Base-by-base conservation (phyloP, 768 basidiomycete genomes). In the Auricularia sp. region DNA sequence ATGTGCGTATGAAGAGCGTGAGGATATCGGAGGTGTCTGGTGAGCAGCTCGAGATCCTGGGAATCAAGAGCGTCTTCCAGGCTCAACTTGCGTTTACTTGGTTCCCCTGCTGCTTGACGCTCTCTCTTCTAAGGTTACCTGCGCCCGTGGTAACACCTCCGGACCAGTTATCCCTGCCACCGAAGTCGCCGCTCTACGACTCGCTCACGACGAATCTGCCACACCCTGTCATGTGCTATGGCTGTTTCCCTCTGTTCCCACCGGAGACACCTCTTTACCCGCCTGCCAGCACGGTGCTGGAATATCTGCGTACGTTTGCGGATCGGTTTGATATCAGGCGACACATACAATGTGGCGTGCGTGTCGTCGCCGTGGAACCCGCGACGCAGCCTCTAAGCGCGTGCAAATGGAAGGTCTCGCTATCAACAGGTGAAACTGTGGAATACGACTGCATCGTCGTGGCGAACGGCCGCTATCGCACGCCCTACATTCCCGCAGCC, bases 141-240 rank as follows among this genome's bases (percentile, higher is more conserved):
- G 81, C 84, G 6, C 74, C 78, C 42, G 39, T 23, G 14, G 7
- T 11, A 21, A n/a, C 58, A n/a, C 79, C 82, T 3, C 72, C 73
- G 11, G 77, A 75, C 21, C 73, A 83, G 39, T 83, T 59, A 7
- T 14, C 23, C 6, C 29, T 14, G 23, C 56, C 83, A 6, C 88
- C 88, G 1, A 70, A 80, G 36, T 87, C 88, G 1, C 84, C 91
- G 1, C 70, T 91, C 8, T 93, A 93, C 69, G 87, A 92, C 69
- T 87, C 87, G 0, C 76, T 93, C 12, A 87, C 87, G n/a, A 87
- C 91, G 1, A 93, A 93, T 68, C 71, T 93, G 3, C 88, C 91
- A 0, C 88, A 92, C 67, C 87, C 87, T 1, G 65, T 86, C 61
- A 93, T 93, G 91, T 81, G 82, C 2, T 92, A 79, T 68, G 76